A percentile compares a stretch with the other conserved stretches of the same genome.
Evolutionary conservation across 2,329 filamentous ascomycete species (phyloP).

Genomic region (Aspergillus candidus): DNA sequence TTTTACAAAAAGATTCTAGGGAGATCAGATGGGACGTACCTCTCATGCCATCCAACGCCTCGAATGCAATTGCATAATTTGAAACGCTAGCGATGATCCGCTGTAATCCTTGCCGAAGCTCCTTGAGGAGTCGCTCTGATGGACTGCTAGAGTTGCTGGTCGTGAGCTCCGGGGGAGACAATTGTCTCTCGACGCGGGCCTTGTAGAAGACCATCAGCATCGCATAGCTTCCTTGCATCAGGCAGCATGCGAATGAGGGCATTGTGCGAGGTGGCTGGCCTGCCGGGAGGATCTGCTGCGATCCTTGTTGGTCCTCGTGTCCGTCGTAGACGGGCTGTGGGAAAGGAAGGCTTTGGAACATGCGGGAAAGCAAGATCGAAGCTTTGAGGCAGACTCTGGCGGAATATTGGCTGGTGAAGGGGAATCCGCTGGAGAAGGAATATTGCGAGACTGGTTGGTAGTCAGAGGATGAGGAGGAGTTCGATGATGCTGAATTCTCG

Average conservation of each 20-base stretch:
- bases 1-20: background rate
- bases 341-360: constrained; percentile 36
- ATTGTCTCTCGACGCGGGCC: constrained; percentile 32
- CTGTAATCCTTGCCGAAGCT: constrained; percentile 34
- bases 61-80: constrained; percentile 39
- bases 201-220: constrained; percentile 44
- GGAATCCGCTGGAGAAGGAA: constrained; percentile 31
- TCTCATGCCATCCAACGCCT: constrained; percentile 41
- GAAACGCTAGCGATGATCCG: constrained; percentile 31
- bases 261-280: constrained; percentile 37
- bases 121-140: constrained; percentile 29
- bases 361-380: constrained; percentile 35
- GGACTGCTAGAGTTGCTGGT: constrained; percentile 19
- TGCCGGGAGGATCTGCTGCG: constrained; percentile 11
- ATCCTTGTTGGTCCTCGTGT: constrained; percentile 9
- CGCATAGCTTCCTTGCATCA: constrained; percentile 44
- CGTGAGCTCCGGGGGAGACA: constrained; percentile 18
- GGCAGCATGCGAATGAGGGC: constrained; percentile 43
- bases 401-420: constrained; percentile 38
- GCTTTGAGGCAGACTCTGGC: constrained; percentile 38
- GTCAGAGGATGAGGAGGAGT: constrained; percentile 28
- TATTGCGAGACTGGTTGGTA: constrained; percentile 24
- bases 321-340: constrained; percentile 27
- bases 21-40: constrained; percentile 20
- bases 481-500: constrained; percentile 30